Percentiles rank a stretch among this genome's conserved stretches.
These are phyloP conservation scores for Fusarium multiceps DNA, from an alignment of 2,329 filamentous ascomycete genomes.

Conservation along the genomic window DNA sequence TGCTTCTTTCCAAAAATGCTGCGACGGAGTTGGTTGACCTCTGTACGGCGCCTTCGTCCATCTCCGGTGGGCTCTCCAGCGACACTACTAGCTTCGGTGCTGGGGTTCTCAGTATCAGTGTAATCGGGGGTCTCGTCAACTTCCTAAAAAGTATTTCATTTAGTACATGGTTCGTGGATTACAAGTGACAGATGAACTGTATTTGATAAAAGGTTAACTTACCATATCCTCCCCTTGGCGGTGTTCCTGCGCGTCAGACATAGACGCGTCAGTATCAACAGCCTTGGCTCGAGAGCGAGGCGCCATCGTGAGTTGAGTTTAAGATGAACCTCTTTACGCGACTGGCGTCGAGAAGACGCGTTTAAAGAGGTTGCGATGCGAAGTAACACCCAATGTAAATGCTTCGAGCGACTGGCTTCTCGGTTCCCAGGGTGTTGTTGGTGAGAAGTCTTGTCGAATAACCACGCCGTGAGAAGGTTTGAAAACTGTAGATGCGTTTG, in stretches of 20 bases:
- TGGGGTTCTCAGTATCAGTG: conserved; percentile 74
- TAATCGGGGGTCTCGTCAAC: conserved; percentile 75
- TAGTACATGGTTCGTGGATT: conserved; percentile 19
- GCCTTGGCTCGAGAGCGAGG: conserved; percentile 65
- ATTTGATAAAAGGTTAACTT: conserved; percentile 28
- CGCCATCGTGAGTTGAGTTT: conserved; percentile 59
- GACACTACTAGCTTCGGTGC: conserved; percentile 84
- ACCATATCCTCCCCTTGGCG: conserved; percentile 64
- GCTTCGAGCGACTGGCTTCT: neutral
- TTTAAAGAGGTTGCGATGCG: conserved; percentile 43
- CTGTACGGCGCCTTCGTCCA: conserved; percentile 85
- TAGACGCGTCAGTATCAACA: conserved; percentile 70
- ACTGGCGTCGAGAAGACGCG: conserved; percentile 61
- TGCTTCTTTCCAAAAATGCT: conserved; percentile 97
- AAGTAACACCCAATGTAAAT: conserved; percentile 19
- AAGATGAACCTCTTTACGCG: conserved; percentile 63
- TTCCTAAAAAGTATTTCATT: conserved; percentile 55
- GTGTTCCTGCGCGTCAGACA: conserved; percentile 67
- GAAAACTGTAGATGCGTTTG: conserved; percentile 50
- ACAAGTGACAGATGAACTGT: neutral
- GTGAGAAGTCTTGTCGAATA: conserved; percentile 15
- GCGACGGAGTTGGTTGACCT: conserved; percentile 89
- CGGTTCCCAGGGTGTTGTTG: conserved; percentile 1
- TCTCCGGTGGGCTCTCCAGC: conserved; percentile 79
- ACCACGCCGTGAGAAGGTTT: conserved; percentile 23